Percentiles rank a stretch among this genome's conserved stretches.
Evolutionary conservation across 1,139 yeast genomes (phyloP).

Genomic region (Pichia sp.): DNA sequence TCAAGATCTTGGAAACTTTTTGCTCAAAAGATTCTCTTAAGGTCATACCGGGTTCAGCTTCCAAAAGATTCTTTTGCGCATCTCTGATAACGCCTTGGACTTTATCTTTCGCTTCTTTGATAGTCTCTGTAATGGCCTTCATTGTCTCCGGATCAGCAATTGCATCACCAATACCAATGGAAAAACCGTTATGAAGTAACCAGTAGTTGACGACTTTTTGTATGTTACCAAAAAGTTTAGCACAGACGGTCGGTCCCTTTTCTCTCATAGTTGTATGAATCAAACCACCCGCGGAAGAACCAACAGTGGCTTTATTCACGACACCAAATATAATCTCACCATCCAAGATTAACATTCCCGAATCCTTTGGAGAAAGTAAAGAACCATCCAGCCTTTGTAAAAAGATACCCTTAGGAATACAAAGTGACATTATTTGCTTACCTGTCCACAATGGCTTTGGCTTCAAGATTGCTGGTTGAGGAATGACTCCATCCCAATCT

Average conservation of each 20-base stretch:
- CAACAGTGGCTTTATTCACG: conserved; percentile 96
- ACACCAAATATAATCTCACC: conserved; percentile 97
- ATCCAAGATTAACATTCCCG: conserved; percentile 86
- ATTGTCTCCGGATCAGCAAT: conserved; percentile 97
- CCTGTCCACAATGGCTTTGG: conserved; percentile 99
- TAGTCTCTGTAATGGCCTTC: conserved; percentile 88
- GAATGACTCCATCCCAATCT: conserved; percentile 97
- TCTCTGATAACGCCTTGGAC: conserved; percentile 90
- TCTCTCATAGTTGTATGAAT: conserved; percentile 97
- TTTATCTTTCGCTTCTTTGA: conserved; percentile 85
- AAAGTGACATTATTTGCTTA: conserved; percentile 86
- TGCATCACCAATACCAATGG: conserved; percentile 99
- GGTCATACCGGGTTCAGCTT: conserved; percentile 99
- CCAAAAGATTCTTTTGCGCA: conserved; percentile 83
- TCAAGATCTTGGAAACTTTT: conserved; percentile 89
- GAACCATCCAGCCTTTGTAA: conserved; percentile 91
- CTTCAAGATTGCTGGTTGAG: conserved; percentile 91
- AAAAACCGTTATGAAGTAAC: conserved; percentile 94
- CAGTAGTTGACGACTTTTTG: conserved; percentile 96
- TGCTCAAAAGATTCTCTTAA: conserved; percentile 97
- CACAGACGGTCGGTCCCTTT: conserved; percentile 89
- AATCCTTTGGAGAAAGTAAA: conserved; percentile 78
- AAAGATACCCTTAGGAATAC: conserved; percentile 94
- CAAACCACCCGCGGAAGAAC: conserved; percentile 97
- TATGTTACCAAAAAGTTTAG: conserved; percentile 84